A percentile compares a stretch with the other conserved stretches of the same genome.
These are phyloP conservation scores for Stagonosporopsis chrysanthemi DNA, from an alignment of 2,329 filamentous ascomycete genomes.

Conservation along the genomic window DNA sequence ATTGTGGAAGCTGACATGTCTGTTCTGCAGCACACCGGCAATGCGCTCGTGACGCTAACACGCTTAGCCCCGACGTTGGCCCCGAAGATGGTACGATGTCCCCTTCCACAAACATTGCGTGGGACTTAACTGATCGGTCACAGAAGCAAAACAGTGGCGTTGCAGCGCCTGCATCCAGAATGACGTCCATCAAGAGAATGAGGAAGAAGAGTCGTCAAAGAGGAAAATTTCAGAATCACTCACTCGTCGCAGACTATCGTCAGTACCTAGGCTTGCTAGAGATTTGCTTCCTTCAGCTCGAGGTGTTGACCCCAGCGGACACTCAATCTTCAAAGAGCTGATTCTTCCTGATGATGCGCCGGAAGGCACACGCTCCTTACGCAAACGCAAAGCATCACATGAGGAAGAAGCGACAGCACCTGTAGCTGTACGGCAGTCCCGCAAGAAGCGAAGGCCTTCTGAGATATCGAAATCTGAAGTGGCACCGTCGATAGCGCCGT, in stretches of 20 bases:
- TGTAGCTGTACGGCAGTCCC: conserved; percentile 45
- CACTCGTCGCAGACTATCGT: conserved; percentile 61
- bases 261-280: conserved; percentile 71
- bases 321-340: conserved; percentile 78
- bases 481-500: conserved; percentile 36
- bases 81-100: conserved; percentile 68
- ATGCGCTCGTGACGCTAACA: conserved; percentile 78
- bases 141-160: conserved; percentile 67
- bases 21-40: conserved; percentile 80
- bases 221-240: conserved; percentile 37
- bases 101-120: conserved; percentile 16
- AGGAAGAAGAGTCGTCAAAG: conserved; percentile 8
- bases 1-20: conserved; percentile 56
- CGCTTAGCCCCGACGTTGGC: conserved; percentile 66
- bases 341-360: conserved; percentile 75
- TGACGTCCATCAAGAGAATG: conserved; percentile 36
- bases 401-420: conserved; percentile 66
- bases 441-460: conserved; percentile 54
- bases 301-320: conserved; percentile 66
- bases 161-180: conserved; percentile 66
- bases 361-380: conserved; percentile 78
- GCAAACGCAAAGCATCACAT: conserved; percentile 85
- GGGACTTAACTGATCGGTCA: conserved; percentile 22
- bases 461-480: conserved; percentile 44
- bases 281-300: conserved; percentile 75